These are phyloP conservation scores for Laetiporus sulphureus DNA, from an alignment of 1,284 basidiomycete species.

Conservation along the genomic window DNA sequence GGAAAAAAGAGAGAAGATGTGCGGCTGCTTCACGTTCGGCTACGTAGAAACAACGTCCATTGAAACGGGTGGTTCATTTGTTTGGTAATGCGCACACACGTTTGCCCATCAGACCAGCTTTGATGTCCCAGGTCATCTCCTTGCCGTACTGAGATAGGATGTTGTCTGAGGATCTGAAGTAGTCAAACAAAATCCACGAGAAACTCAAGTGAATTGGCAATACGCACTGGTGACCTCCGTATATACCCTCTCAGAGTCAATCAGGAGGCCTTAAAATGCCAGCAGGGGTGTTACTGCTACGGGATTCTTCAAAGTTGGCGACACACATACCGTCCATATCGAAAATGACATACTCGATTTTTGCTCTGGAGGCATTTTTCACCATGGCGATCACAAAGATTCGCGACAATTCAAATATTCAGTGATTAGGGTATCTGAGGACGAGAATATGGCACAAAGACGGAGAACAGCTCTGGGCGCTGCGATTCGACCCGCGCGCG, in stretches of 20 bases:
- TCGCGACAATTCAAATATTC: no score
- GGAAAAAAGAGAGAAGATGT: constrained; percentile 70
- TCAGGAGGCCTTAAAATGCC: constrained; percentile 39
- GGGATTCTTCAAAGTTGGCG: not conserved
- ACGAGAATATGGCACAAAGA: no score
- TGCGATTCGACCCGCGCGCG: no score
- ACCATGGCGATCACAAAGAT: no score
- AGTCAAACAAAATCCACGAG: not conserved
- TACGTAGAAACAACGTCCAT: constrained; percentile 22
- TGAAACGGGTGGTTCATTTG: not conserved
- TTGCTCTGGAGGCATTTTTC: constrained; percentile 10
- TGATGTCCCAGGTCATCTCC: constrained; percentile 79
- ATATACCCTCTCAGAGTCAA: constrained; percentile 70
- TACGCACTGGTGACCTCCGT: constrained; percentile 64
- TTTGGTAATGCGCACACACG: constrained; percentile 35
- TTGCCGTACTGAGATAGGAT: constrained; percentile 69
- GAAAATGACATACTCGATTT: constrained; percentile 69
- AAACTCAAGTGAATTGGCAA: not conserved
- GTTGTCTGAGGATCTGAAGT: constrained; percentile 37
- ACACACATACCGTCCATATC: constrained; percentile 66
- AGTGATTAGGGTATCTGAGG: no score
- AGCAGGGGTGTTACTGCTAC: constrained; percentile 1
- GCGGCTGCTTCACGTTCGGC: constrained; percentile 58
- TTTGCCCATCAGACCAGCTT: constrained; percentile 79
- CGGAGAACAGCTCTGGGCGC: no score